Evolutionary conservation across 176 grass and related monocot genomes (phyloP), one percentile per base, ranked within the genome.

Genomic region (Oryza longistaminata): DNA sequence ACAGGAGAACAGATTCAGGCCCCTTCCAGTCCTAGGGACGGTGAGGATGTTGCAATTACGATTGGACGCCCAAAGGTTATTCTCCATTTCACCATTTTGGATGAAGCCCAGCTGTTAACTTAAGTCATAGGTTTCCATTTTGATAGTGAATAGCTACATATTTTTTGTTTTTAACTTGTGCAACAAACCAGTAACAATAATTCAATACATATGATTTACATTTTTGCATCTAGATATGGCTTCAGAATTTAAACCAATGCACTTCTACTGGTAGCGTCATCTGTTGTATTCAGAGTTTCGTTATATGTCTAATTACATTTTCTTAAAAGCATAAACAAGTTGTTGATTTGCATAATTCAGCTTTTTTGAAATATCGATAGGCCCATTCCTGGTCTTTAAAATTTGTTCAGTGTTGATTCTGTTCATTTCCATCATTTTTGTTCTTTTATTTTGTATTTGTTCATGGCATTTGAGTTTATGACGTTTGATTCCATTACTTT

Each of bases 1-100:
- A 96, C 91, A 94, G 96, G 96, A 71, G 96, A 99, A 83, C 93
- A 92, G 68, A 78, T 95, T 83, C 91, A 85, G 45, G 90, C 91
- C 50, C 91, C 93, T 77, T 95, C 96, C 68, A 96, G 91, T 86
- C 96, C 93, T 66, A 93, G 93, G 92, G 93, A 96, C 85, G 93
- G 96, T 3, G 93, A 95, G 71, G 93, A 96, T 88, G 81, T 96
- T 70, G 93, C 96, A 29, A 99, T 95, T 84, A 94, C 93, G 82
- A 83, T 96, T 72, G 96, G 90, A 11, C 87, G 76, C 22, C 91
- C 78, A 8, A 92, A 94, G 91, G 96, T 99, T 89, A 45, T 87
- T 49, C 83, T 70, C 14, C n/a, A 66, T 85, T 89, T 52, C 27
- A 70, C 73, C 66, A 58, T 78, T 69, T 85, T 48, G 29, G 27